Evolutionary conservation across 2,329 filamentous ascomycete genomes (phyloP), one percentile per base, ranked within the genome.

Genomic region (Arthroderma sp.): DNA sequence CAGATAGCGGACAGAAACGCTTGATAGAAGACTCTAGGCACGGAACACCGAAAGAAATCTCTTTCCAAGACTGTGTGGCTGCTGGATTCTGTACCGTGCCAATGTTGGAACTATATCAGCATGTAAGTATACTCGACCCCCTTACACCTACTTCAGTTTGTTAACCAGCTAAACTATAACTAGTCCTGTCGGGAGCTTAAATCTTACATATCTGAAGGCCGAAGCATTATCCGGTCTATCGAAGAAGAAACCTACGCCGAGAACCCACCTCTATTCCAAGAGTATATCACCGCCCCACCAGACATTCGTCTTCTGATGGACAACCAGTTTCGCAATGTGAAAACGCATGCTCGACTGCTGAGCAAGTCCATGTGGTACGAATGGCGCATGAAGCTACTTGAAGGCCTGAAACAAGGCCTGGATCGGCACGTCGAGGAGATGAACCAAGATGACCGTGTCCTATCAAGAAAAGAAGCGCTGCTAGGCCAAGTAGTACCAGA

Each of bases 331-430:
- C 91, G 94, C 63, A 95, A 96, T 57, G 83, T 94, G 63, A 96
- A 95, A 69, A 88, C 86, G 0, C 84, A 94, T 61, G 86, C 89
- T 10, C 78, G 91, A 28, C 73, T 95, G 9, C 71, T 88, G 42
- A 95, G 89, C 67, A 95, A 95, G 60, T 86, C 86, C 46, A 88
- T 91, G 70, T 98, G 91, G 91, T 98, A 98, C 61, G 83, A 89
- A 57, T 98, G 91, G 91, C 82, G 91, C 36, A 89, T 85, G 73
- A 89, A 91, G 56, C 74, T 96, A 27, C 80, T 84, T 29, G 74
- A 87, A 45, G 83, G 86, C 11, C 73, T 98, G 33, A 87, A 83
- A 58, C 80, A 86, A 54, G 88, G 85, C 3, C 74, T 96, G 3
- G 63, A 83, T 44, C 79, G 76, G 49, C 91, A 88, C 46, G 71